Evolutionary conservation across 257 asterid species (phyloP).

Genomic region (Solanum peruvianum): DNA sequence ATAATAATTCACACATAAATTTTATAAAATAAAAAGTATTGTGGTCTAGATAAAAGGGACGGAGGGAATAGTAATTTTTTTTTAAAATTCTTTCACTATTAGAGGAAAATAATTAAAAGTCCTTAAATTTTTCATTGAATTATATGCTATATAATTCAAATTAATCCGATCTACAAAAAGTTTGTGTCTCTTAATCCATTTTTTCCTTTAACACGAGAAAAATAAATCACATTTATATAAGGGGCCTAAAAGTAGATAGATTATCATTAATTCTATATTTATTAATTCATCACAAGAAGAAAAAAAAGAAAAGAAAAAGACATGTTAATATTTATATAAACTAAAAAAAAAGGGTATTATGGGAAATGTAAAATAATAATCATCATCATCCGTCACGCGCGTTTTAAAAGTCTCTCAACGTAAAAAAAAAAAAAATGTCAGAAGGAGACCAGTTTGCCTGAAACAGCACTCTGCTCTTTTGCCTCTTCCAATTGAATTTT

Average conservation of each 20-base stretch:
- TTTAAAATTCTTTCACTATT: no score
- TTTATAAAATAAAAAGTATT: no score
- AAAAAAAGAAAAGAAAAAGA: not conserved
- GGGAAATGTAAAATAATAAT: not conserved
- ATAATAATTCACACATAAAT: no score
- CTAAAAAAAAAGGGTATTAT: not conserved
- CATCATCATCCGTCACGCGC: not conserved
- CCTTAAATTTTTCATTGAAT: not conserved
- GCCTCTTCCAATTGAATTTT: not conserved
- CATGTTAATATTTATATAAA: not conserved
- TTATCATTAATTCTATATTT: not conserved
- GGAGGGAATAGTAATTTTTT: no score
- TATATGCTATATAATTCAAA: not conserved
- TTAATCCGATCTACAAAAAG: not conserved
- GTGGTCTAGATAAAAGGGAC: no score
- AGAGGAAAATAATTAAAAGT: not conserved
- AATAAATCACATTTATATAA: not conserved
- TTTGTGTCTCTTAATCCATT: not conserved
- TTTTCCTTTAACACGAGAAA: not conserved
- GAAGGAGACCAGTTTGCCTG: not conserved
- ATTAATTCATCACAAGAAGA: not conserved
- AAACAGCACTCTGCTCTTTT: not conserved
- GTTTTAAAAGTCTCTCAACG: not conserved
- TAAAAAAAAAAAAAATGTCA: not conserved
- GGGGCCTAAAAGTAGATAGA: not conserved